A percentile compares a stretch with the other conserved stretches of the same genome.
These are phyloP conservation scores for Torulaspora indica DNA, from an alignment of 805 yeast genomes.

Conservation along the genomic window DNA sequence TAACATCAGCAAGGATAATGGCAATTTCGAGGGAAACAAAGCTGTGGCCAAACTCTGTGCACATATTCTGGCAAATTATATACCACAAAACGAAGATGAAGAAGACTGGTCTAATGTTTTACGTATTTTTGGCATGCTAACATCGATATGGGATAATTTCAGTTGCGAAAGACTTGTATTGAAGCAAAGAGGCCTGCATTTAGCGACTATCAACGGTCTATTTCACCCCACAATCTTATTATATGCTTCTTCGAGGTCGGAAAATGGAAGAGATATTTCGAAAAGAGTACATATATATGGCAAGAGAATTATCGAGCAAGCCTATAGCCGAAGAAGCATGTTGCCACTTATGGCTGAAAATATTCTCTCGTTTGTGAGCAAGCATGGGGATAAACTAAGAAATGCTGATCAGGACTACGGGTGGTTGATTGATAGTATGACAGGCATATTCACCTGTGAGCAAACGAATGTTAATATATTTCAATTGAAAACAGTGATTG, in stretches of 20 bases:
- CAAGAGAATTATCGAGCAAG: constrained; percentile 42
- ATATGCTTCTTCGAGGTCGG: constrained; percentile 35
- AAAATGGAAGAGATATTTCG: constrained; percentile 10
- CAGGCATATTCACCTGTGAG: constrained; percentile 42
- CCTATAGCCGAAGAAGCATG: constrained; percentile 62
- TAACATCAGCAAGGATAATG: constrained; percentile 26
- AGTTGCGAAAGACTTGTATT: constrained; percentile 56
- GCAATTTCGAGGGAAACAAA: constrained; percentile 26
- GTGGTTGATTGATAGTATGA: constrained; percentile 53
- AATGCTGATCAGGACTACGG: constrained; percentile 18
- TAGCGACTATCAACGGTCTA: constrained; percentile 47
- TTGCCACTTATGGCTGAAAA: constrained; percentile 53
- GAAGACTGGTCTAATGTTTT: constrained; percentile 15
- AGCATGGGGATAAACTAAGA: constrained; percentile 37
- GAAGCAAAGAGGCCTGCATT: constrained; percentile 61
- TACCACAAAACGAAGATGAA: neutral
- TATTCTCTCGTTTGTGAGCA: constrained; percentile 44
- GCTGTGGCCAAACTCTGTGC: constrained; percentile 20
- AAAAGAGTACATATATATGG: constrained; percentile 28
- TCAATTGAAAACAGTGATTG: constrained; percentile 54
- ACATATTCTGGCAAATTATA: constrained; percentile 16
- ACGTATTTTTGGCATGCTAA: constrained; percentile 36
- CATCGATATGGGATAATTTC: constrained; percentile 54
- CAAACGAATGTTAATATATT: constrained; percentile 58
- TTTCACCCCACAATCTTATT: constrained; percentile 42